phyloP scores from a whole-genome alignment of 2,329 filamentous ascomycete genomes.

The Bipolaris oryzae region DNA sequence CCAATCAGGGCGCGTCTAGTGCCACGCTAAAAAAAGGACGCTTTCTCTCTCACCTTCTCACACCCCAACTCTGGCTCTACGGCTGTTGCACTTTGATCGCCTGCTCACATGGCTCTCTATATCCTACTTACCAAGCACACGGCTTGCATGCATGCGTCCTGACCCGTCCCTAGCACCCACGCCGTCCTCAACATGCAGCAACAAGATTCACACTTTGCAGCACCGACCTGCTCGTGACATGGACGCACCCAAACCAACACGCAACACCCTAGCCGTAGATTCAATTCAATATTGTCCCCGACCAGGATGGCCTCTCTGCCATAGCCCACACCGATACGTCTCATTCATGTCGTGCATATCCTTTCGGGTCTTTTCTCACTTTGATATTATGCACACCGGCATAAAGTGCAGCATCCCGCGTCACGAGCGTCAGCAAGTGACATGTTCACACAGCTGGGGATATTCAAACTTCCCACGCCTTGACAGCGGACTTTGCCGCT shows the following conservation, averaged over 20 bases:
- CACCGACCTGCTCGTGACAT: no score
- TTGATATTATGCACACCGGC: no score
- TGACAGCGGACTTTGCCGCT: not conserved
- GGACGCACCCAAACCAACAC: no score
- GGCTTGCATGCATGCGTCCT: not conserved
- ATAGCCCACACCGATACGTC: no score
- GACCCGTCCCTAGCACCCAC: not conserved
- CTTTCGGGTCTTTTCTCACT: no score
- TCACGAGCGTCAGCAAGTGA: not conserved
- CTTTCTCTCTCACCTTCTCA: no score
- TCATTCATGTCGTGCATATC: no score
- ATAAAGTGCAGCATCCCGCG: not conserved
- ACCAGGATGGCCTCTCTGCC: no score
- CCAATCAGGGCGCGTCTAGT: conserved; percentile 18
- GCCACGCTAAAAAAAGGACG: no score
- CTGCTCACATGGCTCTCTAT: not conserved
- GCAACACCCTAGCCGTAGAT: no score
- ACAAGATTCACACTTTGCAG: no score
- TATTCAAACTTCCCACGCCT: not conserved
- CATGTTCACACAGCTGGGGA: not conserved
- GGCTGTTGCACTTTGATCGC: not conserved
- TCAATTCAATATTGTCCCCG: no score
- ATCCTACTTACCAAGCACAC: not conserved
- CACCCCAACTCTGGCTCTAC: not conserved
- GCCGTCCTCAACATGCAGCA: not conserved